Evolutionary conservation across 192 early-diverging fungal species (phyloP), one percentile per base, ranked within the genome.

Genomic region (Umbelopsis ramanniana): DNA sequence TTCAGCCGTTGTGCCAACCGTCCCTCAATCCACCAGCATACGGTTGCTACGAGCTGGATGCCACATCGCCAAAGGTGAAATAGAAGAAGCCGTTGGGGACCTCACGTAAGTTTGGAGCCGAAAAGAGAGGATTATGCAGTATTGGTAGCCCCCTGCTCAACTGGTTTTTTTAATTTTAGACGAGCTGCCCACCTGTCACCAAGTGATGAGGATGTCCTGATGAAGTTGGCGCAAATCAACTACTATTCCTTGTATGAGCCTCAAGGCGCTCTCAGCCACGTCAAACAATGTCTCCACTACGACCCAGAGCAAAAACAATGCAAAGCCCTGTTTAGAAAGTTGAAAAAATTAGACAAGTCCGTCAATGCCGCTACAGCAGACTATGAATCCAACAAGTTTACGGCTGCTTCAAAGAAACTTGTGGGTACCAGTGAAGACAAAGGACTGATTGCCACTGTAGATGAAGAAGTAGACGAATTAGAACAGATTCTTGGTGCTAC

Each of bases 261-360:
- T 0, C 81, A 86, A 72, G 86, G 86, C 33, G 91, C 94, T 10
- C 55, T 95, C 37, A 73, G 83, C 0, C 83, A 86, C 69, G 82
- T 93, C 71, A 96, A 96, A 57, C 92, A 94, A 69, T 97, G 97
- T 76, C 81, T 97, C 14, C 86, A 89, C 29, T 89, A 90, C 6
- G 97, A 99, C 75, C 96, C 95, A 1, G 97, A 99, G 52, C 89
- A 99, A 79, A 94, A 93, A 77, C 40, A 79, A 35, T 98, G 97
- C 86, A 96, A 95, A 79, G 81, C 74, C 7, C 72, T 89, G 7
- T 95, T 94, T 75, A 78, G 85, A 26, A 81, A 77, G 57, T 71
- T 96, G 43, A 96, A 95, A 68, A 87, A 88, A 55, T 74, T 93
- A 29, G 90, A 94, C 43, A 94, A 95, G 76, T 83, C 81, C 35